A percentile compares a stretch with the other conserved stretches of the same genome.
Conservation (phyloP, 306 rosid genomes). For the barrel medic (Medicago truncatula) region DNA sequence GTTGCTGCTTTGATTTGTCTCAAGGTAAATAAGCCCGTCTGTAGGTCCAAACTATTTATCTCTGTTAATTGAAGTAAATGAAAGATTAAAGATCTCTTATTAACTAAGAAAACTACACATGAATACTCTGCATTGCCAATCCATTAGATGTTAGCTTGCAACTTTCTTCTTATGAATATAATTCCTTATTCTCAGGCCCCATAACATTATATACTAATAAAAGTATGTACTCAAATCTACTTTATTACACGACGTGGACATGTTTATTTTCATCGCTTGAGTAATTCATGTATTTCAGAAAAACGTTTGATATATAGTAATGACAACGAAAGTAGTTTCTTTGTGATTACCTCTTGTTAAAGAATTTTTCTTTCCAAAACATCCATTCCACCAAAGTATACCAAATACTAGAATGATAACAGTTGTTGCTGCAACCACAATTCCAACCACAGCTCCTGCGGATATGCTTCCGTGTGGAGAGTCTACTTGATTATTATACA, state of each 20-base stretch:
- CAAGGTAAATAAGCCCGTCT: slow-evolving; percentile 51
- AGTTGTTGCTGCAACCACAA: slow-evolving; percentile 44
- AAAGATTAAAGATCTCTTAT: not conserved
- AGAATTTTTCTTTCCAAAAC: slow-evolving; percentile 28
- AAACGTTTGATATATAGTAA: not conserved
- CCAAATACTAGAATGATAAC: slow-evolving; percentile 33
- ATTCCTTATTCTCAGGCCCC: too few species aligned
- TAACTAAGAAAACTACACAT: not conserved
- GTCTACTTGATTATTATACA: slow-evolving; percentile 5
- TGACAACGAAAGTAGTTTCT: not conserved
- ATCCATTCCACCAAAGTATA: slow-evolving; percentile 49
- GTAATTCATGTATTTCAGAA: not conserved
- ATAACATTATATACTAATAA: not conserved
- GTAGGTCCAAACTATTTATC: slow-evolving; percentile 48
- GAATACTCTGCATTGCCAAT: not conserved
- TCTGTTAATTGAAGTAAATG: slow-evolving; percentile 43
- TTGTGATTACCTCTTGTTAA: slow-evolving; percentile 39
- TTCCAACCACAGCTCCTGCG: slow-evolving; percentile 45
- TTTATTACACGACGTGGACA: not conserved
- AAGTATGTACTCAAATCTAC: not conserved
- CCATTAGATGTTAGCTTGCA: not conserved
- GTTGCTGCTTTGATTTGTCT: slow-evolving; percentile 65
- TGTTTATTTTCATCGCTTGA: not conserved
- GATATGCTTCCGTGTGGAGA: slow-evolving; percentile 30
- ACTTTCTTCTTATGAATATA: not conserved